phyloP scores from a whole-genome alignment of 2,329 filamentous ascomycete genomes.

The Ophioceras dolichostomum region DNA sequence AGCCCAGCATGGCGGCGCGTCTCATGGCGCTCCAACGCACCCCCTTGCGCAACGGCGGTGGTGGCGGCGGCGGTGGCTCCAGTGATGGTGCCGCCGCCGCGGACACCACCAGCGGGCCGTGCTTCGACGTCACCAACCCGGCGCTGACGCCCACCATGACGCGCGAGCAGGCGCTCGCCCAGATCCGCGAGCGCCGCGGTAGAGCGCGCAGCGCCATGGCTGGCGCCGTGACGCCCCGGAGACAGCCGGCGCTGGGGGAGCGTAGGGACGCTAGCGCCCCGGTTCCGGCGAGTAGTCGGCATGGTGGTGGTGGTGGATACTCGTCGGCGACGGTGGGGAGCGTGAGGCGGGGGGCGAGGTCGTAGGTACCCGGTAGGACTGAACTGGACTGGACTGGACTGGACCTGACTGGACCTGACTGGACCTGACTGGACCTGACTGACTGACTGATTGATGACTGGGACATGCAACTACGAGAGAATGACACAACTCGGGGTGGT shows the following conservation, averaged over 20 bases:
- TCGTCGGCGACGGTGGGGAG: not conserved
- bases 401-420: too few species aligned
- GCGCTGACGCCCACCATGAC: constrained; percentile 54
- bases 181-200: constrained; percentile 61
- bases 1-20: constrained; percentile 29
- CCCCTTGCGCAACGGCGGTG: constrained; percentile 16
- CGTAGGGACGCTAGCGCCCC: constrained; percentile 38
- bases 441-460: too few species aligned
- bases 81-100: constrained; percentile 11
- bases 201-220: constrained; percentile 57
- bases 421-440: too few species aligned
- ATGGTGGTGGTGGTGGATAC: not conserved
- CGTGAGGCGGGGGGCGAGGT: not conserved
- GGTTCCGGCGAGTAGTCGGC: not conserved
- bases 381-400: too few species aligned
- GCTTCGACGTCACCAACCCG: constrained; percentile 43
- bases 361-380: too few species aligned
- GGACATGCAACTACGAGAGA: too few species aligned
- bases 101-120: constrained; percentile 15
- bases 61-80: constrained; percentile 9
- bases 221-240: constrained; percentile 47
- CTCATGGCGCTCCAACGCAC: constrained; percentile 26
- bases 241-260: constrained; percentile 41
- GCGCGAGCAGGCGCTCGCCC: constrained; percentile 62
- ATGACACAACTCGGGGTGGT: too few species aligned